Percentiles rank a stretch among this genome's conserved stretches.
These are phyloP conservation scores for Gonium pectorale DNA, from an alignment of 139 green algal genomes.

Conservation along the genomic window DNA sequence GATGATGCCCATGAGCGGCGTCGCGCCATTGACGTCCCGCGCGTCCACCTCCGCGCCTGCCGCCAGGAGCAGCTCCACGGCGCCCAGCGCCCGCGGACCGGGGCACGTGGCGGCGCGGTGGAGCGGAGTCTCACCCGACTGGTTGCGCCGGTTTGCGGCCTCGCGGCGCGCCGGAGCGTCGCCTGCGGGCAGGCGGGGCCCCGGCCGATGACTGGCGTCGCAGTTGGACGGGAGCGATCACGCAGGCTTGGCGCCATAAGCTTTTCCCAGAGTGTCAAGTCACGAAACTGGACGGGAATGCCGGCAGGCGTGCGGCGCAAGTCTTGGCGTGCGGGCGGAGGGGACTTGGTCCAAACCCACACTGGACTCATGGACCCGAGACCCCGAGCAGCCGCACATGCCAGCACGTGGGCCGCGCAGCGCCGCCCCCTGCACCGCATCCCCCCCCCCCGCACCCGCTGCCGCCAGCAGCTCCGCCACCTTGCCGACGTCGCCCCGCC, in stretches of 20 bases:
- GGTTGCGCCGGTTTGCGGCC: slow-evolving; percentile 13
- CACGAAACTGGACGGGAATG: too few relatives aligned
- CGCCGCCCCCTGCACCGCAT: background rate
- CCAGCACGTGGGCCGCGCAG: too few relatives aligned
- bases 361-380: too few relatives aligned
- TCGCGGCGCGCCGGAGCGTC: background rate
- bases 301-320: too few relatives aligned
- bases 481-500: background rate
- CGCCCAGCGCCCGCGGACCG: background rate
- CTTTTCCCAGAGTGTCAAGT: too few relatives aligned
- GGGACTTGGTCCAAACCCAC: too few relatives aligned
- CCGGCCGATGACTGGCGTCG: too few relatives aligned
- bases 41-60: slow-evolving; percentile 23
- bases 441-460: background rate
- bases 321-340: too few relatives aligned
- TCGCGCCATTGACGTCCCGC: background rate
- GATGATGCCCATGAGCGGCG: slow-evolving; percentile 30
- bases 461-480: slow-evolving; percentile 10
- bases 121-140: slow-evolving; percentile 18
- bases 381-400: too few relatives aligned
- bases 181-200: too few relatives aligned
- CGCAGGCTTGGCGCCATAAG: too few relatives aligned
- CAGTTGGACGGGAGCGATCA: too few relatives aligned
- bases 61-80: slow-evolving; percentile 36
- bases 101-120: slow-evolving; percentile 34